A percentile compares a stretch with the other conserved stretches of the same genome.
phyloP scores from a whole-genome alignment of 805 yeast genomes.

The Ogataea methanolica region DNA sequence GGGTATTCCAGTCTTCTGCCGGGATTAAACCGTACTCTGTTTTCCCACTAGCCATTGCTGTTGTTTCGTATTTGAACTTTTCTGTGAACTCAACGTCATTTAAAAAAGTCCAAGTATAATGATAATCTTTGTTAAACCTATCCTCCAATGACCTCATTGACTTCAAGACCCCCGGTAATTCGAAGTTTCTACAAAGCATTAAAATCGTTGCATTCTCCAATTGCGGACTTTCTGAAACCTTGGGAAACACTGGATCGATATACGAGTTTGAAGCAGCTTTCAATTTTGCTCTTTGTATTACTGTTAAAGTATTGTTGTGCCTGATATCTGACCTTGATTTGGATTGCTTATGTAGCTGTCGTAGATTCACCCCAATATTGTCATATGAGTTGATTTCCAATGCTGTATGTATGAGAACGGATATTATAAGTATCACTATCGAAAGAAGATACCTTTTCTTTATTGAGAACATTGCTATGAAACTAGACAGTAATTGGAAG shows the following conservation, averaged over 20 bases:
- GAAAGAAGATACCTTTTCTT: background rate
- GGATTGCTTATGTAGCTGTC: slow-evolving; percentile 11
- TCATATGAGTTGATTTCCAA: too few relatives aligned
- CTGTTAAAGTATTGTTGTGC: slow-evolving; percentile 7
- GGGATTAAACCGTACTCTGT: slow-evolving; percentile 68
- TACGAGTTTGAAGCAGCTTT: slow-evolving; percentile 39
- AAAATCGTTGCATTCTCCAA: slow-evolving; percentile 82
- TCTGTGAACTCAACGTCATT: slow-evolving; percentile 68
- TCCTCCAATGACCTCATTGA: slow-evolving; percentile 80
- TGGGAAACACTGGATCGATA: slow-evolving; percentile 25
- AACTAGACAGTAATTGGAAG: too few relatives aligned
- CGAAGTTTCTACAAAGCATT: slow-evolving; percentile 84
- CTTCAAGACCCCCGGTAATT: slow-evolving; percentile 63
- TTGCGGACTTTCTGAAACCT: slow-evolving; percentile 11
- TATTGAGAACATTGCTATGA: too few relatives aligned
- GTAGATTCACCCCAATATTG: slow-evolving; percentile 4
- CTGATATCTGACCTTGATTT: slow-evolving; percentile 1
- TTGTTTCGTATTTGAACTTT: slow-evolving; percentile 57
- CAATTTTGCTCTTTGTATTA: slow-evolving; percentile 18
- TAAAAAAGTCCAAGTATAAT: slow-evolving; percentile 75
- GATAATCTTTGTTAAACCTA: slow-evolving; percentile 59
- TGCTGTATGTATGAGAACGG: background rate
- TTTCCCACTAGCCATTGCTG: slow-evolving; percentile 60
- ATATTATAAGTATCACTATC: background rate
- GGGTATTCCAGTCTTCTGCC: slow-evolving; percentile 70